phyloP scores from a whole-genome alignment of 257 asterid genomes.

The Linderniella brevidens region DNA sequence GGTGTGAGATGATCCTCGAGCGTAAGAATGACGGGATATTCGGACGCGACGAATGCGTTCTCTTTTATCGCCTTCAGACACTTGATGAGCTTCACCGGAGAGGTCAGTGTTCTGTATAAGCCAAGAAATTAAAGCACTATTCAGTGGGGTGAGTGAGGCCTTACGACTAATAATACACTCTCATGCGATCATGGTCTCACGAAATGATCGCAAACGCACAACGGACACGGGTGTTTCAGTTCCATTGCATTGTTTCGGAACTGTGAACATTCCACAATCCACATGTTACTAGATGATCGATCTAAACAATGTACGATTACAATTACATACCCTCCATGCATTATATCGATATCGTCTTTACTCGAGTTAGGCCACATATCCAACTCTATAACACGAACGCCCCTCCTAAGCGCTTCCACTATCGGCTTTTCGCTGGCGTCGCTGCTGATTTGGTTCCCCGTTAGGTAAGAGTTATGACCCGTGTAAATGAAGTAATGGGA shows the following conservation, averaged over 20 bases:
- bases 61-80: conserved; percentile 46
- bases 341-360: conserved; percentile 31
- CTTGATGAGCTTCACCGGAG: conserved; percentile 36
- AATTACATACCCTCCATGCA: conserved; percentile 17
- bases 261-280: no score
- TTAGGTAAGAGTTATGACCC: conserved; percentile 51
- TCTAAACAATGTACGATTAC: conserved; percentile 2
- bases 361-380: conserved; percentile 62
- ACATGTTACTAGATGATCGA: no score
- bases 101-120: conserved; percentile 27
- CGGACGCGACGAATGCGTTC: conserved; percentile 39
- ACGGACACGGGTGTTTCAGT: no score
- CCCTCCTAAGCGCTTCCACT: conserved; percentile 30
- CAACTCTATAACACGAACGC: conserved; percentile 51
- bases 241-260: no score
- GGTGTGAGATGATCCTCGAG: conserved; percentile 53
- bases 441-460: conserved; percentile 57
- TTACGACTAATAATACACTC: no score
- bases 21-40: conserved; percentile 46
- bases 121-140: no score
- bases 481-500: conserved; percentile 58
- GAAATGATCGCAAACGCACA: no score
- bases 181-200: no score
- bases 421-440: conserved; percentile 54
- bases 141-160: no score